Percentiles rank a stretch among this genome's conserved stretches.
Conservation (phyloP, 768 basidiomycete genomes). For the Boletus pseudo-olivaceus region DNA sequence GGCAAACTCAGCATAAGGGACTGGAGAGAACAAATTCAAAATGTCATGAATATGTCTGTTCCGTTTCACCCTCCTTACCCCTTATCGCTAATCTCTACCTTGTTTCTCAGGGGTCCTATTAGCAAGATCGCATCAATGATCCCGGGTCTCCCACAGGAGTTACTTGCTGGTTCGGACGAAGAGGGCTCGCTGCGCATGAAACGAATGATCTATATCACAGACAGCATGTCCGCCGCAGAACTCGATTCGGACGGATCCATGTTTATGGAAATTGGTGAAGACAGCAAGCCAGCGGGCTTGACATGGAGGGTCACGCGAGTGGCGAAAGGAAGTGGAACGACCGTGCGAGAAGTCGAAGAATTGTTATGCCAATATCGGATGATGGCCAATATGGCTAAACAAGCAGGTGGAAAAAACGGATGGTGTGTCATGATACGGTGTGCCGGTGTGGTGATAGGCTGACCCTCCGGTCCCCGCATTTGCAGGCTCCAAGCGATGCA, state of each 20-base stretch:
- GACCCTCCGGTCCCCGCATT: not conserved
- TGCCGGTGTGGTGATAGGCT: slow-evolving; percentile 1
- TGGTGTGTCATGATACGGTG: slow-evolving; percentile 48
- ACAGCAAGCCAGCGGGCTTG: slow-evolving; percentile 79
- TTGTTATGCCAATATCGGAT: slow-evolving; percentile 93
- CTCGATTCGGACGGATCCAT: slow-evolving; percentile 92
- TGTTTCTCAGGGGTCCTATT: slow-evolving; percentile 80
- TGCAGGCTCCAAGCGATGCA: slow-evolving; percentile 80
- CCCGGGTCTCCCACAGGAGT: slow-evolving; percentile 88
- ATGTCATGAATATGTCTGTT: slow-evolving; percentile 95
- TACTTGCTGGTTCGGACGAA: slow-evolving; percentile 91
- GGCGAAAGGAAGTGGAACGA: slow-evolving; percentile 90
- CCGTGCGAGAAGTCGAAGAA: slow-evolving; percentile 97
- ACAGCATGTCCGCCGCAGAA: slow-evolving; percentile 92
- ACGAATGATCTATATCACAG: slow-evolving; percentile 97
- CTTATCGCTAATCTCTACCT: slow-evolving; percentile 2
- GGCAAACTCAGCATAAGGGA: slow-evolving; percentile 96
- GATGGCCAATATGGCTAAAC: slow-evolving; percentile 99
- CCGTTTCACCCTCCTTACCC: not conserved
- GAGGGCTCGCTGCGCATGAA: slow-evolving; percentile 90
- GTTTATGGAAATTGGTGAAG: slow-evolving; percentile 83
- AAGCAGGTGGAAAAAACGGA: slow-evolving; percentile 96
- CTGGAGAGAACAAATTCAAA: slow-evolving; percentile 96
- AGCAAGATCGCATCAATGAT: slow-evolving; percentile 99
- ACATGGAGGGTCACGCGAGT: slow-evolving; percentile 90